These are phyloP conservation scores for Cercophora sp. DNA, from an alignment of 495 filamentous ascomycete genomes.

Conservation along the genomic window DNA sequence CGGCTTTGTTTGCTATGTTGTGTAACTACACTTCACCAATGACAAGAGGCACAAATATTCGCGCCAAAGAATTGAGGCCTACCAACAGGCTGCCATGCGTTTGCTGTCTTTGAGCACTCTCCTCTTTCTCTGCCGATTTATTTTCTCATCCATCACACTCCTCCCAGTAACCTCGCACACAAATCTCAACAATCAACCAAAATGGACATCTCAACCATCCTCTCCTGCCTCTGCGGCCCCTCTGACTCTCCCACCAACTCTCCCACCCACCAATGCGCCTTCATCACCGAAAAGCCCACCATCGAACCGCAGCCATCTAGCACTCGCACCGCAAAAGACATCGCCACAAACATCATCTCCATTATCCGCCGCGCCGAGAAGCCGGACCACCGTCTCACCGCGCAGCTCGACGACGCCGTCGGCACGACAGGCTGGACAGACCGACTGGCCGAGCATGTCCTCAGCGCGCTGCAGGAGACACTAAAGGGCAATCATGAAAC, in stretches of 20 bases:
- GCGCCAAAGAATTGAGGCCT: too few relatives aligned
- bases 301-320: background rate
- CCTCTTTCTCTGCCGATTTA: too few relatives aligned
- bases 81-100: too few relatives aligned
- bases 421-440: constrained; percentile 9
- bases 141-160: too few relatives aligned
- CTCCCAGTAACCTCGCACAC: too few relatives aligned
- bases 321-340: background rate
- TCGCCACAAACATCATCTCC: constrained; percentile 2
- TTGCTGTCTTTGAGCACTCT: too few relatives aligned
- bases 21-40: background rate
- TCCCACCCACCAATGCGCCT: background rate
- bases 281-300: constrained; percentile 7
- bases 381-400: background rate
- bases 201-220: background rate
- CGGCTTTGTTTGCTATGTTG: background rate
- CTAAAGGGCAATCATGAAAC: constrained; percentile 1
- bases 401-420: constrained; percentile 4
- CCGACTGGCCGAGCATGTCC: constrained; percentile 14
- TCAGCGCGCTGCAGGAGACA: constrained; percentile 8
- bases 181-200: too few relatives aligned
- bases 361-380: constrained; percentile 1
- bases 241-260: background rate
- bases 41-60: too few relatives aligned
- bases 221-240: constrained; percentile 5